These are phyloP conservation scores for Metschnikowia baotianmanensis DNA, from an alignment of 805 yeast genomes.

Conservation along the genomic window DNA sequence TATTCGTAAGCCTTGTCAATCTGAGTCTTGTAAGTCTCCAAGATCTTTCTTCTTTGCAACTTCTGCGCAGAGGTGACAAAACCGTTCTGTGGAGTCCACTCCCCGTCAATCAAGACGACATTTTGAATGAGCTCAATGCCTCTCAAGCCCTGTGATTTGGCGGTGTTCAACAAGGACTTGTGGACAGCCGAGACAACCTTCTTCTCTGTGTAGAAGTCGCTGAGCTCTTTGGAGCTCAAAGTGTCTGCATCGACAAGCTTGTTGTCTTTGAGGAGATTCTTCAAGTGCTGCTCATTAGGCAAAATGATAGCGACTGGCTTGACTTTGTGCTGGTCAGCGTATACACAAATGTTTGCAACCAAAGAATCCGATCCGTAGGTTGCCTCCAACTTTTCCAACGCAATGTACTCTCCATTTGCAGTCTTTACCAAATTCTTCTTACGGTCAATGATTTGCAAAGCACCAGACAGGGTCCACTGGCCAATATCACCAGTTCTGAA, in stretches of 20 bases:
- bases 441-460: constrained; percentile 83
- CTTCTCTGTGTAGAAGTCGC: constrained; percentile 53
- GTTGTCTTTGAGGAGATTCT: constrained; percentile 53
- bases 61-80: constrained; percentile 94
- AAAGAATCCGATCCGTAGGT: constrained; percentile 78
- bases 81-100: constrained; percentile 98
- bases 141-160: constrained; percentile 70
- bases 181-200: constrained; percentile 54
- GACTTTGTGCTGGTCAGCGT: constrained; percentile 83
- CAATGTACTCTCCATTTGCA: constrained; percentile 94
- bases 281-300: constrained; percentile 69
- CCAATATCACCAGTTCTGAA: constrained; percentile 97
- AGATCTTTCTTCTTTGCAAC: constrained; percentile 88
- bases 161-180: constrained; percentile 67
- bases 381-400: constrained; percentile 91
- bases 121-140: constrained; percentile 87
- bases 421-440: constrained; percentile 96
- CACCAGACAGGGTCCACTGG: constrained; percentile 83
- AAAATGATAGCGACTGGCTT: constrained; percentile 91
- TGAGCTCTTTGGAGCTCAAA: constrained; percentile 41
- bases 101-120: constrained; percentile 75
- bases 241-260: constrained; percentile 46
- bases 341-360: constrained; percentile 83
- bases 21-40: constrained; percentile 60
- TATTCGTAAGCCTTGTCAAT: constrained; percentile 61